Evolutionary conservation across 78 protist genomes (phyloP), one percentile per base, ranked within the genome.

Genomic region (Emiliania huxleyi): DNA sequence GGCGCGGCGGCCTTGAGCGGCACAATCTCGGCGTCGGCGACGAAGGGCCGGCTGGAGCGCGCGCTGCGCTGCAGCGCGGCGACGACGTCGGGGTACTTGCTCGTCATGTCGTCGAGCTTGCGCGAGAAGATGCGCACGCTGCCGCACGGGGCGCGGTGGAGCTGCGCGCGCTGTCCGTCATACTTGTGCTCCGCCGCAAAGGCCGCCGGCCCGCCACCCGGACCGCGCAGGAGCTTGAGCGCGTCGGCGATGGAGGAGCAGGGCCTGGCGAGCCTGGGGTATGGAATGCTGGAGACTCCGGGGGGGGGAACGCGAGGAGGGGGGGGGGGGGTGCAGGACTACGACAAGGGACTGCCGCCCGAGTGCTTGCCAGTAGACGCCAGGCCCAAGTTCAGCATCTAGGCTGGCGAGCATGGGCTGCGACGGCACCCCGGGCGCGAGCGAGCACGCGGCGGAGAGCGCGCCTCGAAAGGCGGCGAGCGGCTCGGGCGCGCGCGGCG

Each of bases 131-230:
- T 11, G 23, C 33, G 19, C 29, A 94, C 38, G 1, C 29, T 0
- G 48, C 69, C 87, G 8, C 1, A 37, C 52, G 38, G 0, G 6
- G 5, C 0, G 46, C 45, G 38, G 52, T 94, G 95, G 62, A 94
- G n/a, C 90, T 94, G 96, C 42, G 91, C 96, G 38, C 96, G 91
- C 90, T 79, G 89, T 15, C 96, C 96, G n/a, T 94, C 96, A 73
- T 89, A 94, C 83, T 94, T 91, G 49, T 4, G 44, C n/a, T 94
- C 94, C n/a, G 55, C 38, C 87, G 49, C 87, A 12, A 12, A 1
- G 1, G 11, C 15, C 46, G 2, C 45, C 46, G 45, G 23, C 29
- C 45, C 83, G 45, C 42, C 46, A 23, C 45, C 12, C 83, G 18
- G 26, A 0, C 42, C 2, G 40, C 77, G 38, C 69, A 55, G 12